Conservation (phyloP, 2,329 filamentous ascomycete genomes). For the Talaromyces marneffei region DNA sequence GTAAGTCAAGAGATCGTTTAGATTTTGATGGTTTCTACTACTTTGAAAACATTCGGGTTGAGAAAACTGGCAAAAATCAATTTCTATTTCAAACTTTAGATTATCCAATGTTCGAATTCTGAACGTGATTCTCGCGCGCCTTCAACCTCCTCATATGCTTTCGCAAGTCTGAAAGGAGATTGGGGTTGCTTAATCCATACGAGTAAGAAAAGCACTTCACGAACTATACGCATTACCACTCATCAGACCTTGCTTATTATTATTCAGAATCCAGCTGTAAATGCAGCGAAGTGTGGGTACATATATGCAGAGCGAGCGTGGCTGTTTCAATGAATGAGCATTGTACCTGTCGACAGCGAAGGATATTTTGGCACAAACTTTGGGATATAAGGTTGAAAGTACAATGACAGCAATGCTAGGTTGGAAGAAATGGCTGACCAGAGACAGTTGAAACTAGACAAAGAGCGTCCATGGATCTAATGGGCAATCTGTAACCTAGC, state of each 20-base stretch:
- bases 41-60: slow-evolving; percentile 7
- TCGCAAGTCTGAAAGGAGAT: not conserved
- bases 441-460: slow-evolving; percentile 22
- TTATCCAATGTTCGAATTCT: no score
- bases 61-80: slow-evolving; percentile 6
- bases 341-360: slow-evolving; percentile 17
- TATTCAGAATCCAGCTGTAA: slow-evolving; percentile 12
- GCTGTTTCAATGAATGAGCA: slow-evolving; percentile 17
- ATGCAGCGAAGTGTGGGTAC: slow-evolving; percentile 20
- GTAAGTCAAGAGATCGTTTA: slow-evolving; percentile 13
- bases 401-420: slow-evolving; percentile 13
- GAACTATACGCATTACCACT: slow-evolving; percentile 16
- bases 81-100: not conserved
- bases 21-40: slow-evolving; percentile 16
- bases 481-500: slow-evolving; percentile 30
- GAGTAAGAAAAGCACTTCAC: slow-evolving; percentile 16
- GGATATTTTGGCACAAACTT: slow-evolving; percentile 11
- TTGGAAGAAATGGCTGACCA: slow-evolving; percentile 17
- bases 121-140: not conserved
- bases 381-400: slow-evolving; percentile 14
- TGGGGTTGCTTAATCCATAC: slow-evolving; percentile 4
- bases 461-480: slow-evolving; percentile 32
- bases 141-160: slow-evolving; percentile 6
- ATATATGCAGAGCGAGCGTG: slow-evolving; percentile 19
- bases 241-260: slow-evolving; percentile 15